Percentiles rank a stretch among this genome's conserved stretches.
Evolutionary conservation across 306 rosid species (phyloP).

Genomic region (Citrullus colocynthis): DNA sequence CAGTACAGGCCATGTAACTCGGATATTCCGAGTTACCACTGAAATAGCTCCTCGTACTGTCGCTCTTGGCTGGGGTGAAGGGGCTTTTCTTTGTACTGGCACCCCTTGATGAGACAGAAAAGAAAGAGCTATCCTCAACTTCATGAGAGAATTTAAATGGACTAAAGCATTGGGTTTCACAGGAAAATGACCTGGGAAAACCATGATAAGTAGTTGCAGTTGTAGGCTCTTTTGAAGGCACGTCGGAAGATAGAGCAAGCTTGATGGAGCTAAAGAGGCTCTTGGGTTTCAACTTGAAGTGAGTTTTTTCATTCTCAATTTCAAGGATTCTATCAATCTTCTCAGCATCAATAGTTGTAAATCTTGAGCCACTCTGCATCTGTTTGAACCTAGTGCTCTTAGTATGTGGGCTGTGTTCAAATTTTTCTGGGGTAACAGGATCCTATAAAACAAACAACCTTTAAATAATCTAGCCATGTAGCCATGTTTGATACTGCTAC

Average conservation of each 20-base stretch:
- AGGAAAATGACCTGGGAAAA: conserved; percentile 26
- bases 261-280: conserved; percentile 32
- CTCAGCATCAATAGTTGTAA: conserved; percentile 16
- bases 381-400: conserved; percentile 33
- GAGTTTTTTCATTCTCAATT: conserved; percentile 37
- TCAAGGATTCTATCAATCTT: conserved; percentile 32
- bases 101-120: conserved; percentile 44
- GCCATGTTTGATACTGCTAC: not conserved
- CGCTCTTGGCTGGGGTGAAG: conserved; percentile 55
- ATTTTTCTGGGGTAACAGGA: conserved; percentile 83
- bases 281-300: conserved; percentile 22
- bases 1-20: conserved; percentile 70
- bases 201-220: conserved; percentile 30
- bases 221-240: conserved; percentile 34
- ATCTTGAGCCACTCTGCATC: conserved; percentile 50
- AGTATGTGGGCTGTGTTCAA: conserved; percentile 42
- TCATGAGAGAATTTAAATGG: conserved; percentile 26
- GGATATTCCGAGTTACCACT: conserved; percentile 52
- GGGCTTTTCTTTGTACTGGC: conserved; percentile 46
- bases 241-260: conserved; percentile 23
- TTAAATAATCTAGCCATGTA: not conserved
- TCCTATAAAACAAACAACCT: conserved; percentile 23
- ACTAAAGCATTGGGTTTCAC: conserved; percentile 33
- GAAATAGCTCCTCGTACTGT: conserved; percentile 41
- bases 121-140: conserved; percentile 45